Percentiles rank a stretch among this genome's conserved stretches.
phyloP scores from a whole-genome alignment of 2,329 filamentous ascomycete genomes.

The Colletotrichum tofieldiae region DNA sequence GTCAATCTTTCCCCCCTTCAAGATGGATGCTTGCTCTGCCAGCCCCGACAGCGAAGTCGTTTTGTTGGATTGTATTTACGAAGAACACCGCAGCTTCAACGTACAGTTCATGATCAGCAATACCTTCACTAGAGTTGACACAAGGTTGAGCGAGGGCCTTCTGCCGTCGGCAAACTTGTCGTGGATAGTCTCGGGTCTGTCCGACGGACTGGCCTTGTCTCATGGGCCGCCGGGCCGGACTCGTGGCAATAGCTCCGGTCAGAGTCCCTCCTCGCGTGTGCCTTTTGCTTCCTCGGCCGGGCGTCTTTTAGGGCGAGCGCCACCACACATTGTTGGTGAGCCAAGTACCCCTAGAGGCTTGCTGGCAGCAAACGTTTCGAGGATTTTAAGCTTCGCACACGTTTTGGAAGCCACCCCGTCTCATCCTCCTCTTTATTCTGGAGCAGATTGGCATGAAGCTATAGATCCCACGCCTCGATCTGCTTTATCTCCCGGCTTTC shows the following conservation, averaged over 20 bases:
- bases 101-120: neutral
- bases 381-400: neutral
- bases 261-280: neutral
- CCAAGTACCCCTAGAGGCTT: neutral
- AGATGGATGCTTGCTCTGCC: neutral
- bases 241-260: neutral
- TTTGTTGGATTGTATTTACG: neutral
- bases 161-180: neutral
- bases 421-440: neutral
- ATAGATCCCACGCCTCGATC: no score
- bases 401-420: neutral
- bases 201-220: neutral
- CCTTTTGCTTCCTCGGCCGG: neutral
- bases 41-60: neutral
- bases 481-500: neutral
- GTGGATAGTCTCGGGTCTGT: neutral
- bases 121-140: neutral
- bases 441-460: neutral
- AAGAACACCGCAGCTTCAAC: neutral
- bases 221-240: neutral
- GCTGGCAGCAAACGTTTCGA: neutral
- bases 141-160: neutral
- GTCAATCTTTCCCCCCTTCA: slow-evolving; percentile 1
- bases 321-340: slow-evolving; percentile 3
- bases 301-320: neutral